Base-by-base conservation (phyloP, 345 rosid genomes). In the Citrus maxima region DNA sequence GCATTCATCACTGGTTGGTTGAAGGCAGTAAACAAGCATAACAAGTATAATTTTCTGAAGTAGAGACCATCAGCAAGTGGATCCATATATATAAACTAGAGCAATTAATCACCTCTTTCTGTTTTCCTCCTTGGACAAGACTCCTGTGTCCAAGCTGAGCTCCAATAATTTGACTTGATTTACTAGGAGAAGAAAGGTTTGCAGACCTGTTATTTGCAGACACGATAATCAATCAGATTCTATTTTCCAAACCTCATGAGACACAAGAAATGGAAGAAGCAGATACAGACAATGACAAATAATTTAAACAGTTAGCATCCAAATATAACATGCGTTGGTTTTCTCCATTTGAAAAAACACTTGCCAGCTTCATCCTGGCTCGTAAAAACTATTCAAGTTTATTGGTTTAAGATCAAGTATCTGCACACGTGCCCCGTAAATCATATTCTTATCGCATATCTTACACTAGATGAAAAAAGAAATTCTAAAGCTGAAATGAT, bases 191-290 rank as follows among this genome's bases (percentile, higher is more conserved):
- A 13, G 75, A 59, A 73, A 37, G 67, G 19, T 68, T 28, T 60
- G 56, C n/a, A 28, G 78, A 68, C 79, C 81, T 82, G 72, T 30
- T 38, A 73, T 68, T 51, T 65, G 16, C 71, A 14, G 46, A 32
- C 64, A 70, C 5, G 64, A 4, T 14, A 10, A 54, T 49, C 72
- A 72, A 78, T 67, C 56, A 68, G 68, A 77, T 46, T 68, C 65
- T 42, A 37, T 75, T 49, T 56, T 49, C 74, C 25, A 60, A 69
- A 3, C 28, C 1, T 14, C 6, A 42, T 18, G 14, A 27, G 34
- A 69, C 28, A 62, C 70, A 40, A 59, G 30, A 4, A 37, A 77
- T 5, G 16, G n/a, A 34, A 56, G 14, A 34, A 37, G 25, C 34
- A 22, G 13, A 67, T 24, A 10, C n/a, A 24, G 10, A 61, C 54